A percentile compares a stretch with the other conserved stretches of the same genome.
These are phyloP conservation scores for Bretschneidera sinensis DNA, from an alignment of 345 rosid genomes.

Conservation along the genomic window DNA sequence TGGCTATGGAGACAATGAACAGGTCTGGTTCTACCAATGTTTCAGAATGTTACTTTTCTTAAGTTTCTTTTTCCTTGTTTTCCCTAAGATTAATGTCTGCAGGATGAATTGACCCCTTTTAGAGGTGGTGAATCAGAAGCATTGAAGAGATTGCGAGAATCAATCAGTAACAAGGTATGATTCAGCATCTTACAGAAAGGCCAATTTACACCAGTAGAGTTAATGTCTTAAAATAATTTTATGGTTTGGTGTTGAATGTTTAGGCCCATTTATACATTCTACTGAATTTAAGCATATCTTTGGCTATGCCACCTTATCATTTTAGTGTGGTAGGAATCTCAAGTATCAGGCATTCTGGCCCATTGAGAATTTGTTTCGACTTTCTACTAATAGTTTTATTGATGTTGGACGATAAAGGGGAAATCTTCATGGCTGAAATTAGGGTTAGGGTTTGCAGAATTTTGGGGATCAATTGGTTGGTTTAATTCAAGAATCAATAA, in stretches of 20 bases:
- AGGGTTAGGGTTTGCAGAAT: too few relatives aligned
- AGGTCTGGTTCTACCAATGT: conserved; percentile 29
- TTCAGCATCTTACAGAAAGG: neutral
- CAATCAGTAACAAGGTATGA: conserved; percentile 58
- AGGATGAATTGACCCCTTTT: conserved; percentile 66
- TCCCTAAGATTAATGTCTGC: conserved; percentile 16
- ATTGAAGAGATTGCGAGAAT: conserved; percentile 56
- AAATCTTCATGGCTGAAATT: too few relatives aligned
- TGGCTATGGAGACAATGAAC: conserved; percentile 52
- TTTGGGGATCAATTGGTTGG: too few relatives aligned
- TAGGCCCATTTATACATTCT: too few relatives aligned
- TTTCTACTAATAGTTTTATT: too few relatives aligned
- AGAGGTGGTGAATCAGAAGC: conserved; percentile 91
- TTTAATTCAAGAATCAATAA: too few relatives aligned
- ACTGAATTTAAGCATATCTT: neutral
- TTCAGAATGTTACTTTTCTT: conserved; percentile 1
- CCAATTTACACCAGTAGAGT: neutral
- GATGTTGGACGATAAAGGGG: too few relatives aligned
- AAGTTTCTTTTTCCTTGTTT: conserved; percentile 5
- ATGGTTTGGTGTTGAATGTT: neutral
- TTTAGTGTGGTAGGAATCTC: neutral
- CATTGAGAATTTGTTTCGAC: too few relatives aligned
- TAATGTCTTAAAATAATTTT: neutral
- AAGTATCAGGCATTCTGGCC: too few relatives aligned
- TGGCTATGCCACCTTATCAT: neutral